phyloP scores from a whole-genome alignment of 768 basidiomycete genomes.

The Pleurotus salmoneostramineus region DNA sequence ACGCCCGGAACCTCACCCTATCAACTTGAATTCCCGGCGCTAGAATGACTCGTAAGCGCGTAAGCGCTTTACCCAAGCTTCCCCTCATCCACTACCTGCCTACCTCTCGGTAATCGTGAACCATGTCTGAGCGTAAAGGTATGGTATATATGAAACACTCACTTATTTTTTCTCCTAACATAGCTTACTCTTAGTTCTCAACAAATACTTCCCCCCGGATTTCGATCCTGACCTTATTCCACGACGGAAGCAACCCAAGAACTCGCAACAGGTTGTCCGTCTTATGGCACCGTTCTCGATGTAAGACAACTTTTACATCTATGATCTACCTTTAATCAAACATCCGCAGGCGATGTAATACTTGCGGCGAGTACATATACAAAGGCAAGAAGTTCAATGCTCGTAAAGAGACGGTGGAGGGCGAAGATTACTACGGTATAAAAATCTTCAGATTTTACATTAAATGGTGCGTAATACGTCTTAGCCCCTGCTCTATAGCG shows the following conservation, averaged over 20 bases:
- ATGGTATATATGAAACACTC: neutral
- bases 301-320: slow-evolving; percentile 36
- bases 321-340: neutral
- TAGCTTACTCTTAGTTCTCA: slow-evolving; percentile 53
- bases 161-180: neutral
- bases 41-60: slow-evolving; percentile 11
- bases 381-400: slow-evolving; percentile 99
- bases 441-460: slow-evolving; percentile 95
- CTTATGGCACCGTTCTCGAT: slow-evolving; percentile 99
- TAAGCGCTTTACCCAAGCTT: slow-evolving; percentile 9
- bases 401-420: slow-evolving; percentile 95
- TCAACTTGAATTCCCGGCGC: slow-evolving; percentile 1
- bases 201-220: slow-evolving; percentile 97
- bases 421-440: slow-evolving; percentile 97
- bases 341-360: slow-evolving; percentile 77
- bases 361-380: slow-evolving; percentile 98
- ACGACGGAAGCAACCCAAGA: slow-evolving; percentile 84
- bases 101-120: slow-evolving; percentile 10
- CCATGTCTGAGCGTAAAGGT: slow-evolving; percentile 87
- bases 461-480: slow-evolving; percentile 58
- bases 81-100: neutral
- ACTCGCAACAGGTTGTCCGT: slow-evolving; percentile 95
- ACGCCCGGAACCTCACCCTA: too few species aligned
- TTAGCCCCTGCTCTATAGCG: neutral
- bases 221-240: slow-evolving; percentile 98